Evolutionary conservation across 2,329 filamentous ascomycete species (phyloP), one percentile per base, ranked within the genome.

Genomic region (Arthrobotrys sinensis): DNA sequence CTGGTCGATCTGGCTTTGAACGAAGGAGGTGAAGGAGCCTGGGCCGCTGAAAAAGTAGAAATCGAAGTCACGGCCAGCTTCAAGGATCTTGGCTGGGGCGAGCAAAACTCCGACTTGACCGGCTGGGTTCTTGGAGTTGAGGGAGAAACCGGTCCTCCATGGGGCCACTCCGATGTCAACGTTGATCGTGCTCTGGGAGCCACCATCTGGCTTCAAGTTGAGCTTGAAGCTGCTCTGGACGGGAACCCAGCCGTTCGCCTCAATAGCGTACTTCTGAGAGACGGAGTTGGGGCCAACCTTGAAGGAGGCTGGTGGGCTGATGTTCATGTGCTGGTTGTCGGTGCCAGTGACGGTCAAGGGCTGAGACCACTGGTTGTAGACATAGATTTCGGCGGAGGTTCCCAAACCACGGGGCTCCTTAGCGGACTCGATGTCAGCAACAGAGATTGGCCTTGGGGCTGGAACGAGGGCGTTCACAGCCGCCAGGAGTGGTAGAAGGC

Each of bases 51-150:
- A 60, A 60, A 77, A 62, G 50, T 77, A 38, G 73, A 70, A 66
- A 19, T 77, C 73, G 24, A 77, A 77, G 50, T 77, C 73, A 16
- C 66, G 73, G 38, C 73, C 73, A 16, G 48, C 60, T 32, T 77
- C 73, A n/a, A 77, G 66, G 36, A 76, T 76, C 57, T 76, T 76
- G 28, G 72, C 72, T 38, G 73, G 73, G 14, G 73, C 73, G 48
- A 70, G 65, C 65, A 76, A 52, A 52, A 76, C 57, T 4, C 65
- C 72, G 16, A 57, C 46, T 24, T 76, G 65, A 57, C 40, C 64
- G 14, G 55, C 57, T 11, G 72, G 72, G 40, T 76, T 69, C 46
- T 46, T 45, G 28, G 24, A 14, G 14, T 43, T 55, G 6, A 60
- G 28, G 3, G 66, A 65, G 34, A 66, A 71, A 8, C 45, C 53